Base-by-base conservation (phyloP, 2,329 filamentous ascomycete species). In the Herpomyces periplanetae region DNA sequence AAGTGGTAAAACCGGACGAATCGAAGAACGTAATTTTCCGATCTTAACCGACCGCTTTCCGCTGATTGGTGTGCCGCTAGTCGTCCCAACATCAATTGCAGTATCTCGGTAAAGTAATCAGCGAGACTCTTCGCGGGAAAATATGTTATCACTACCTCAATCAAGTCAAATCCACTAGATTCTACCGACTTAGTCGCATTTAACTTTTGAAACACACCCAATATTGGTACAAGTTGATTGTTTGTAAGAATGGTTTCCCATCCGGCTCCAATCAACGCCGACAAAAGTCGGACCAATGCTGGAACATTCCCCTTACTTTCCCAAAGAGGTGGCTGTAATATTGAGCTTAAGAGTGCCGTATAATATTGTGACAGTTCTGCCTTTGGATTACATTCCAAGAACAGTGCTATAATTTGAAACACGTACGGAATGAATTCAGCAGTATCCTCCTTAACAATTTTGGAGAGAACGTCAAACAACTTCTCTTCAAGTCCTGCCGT, bases 1-100 rank as follows among this genome's bases (percentile, higher is more conserved):
- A 88, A 58, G 38, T 96, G 75, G 37, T 84, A 96, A 45, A 96
- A 84, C 13, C 71, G 62, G 20, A 73, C 64, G 35, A 96, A 88
- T 20, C 71, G 62, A 21, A 68, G 44, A 30, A 71, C 64, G 38
- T 85, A 64, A 17, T 57, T 63, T 30, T 91, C 75, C 0, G 73
- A 60, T 41, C 51, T 80, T 40, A 41, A 68, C 41, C 46, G 61
- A n/a, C n/a, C n/a, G n/a, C n/a, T n/a, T n/a, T n/a, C n/a, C n/a
- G n/a, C n/a, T n/a, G n/a, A n/a, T n/a, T n/a, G n/a, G n/a, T n/a
- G n/a, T n/a, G n/a, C n/a, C 44, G 44, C 47, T 23, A 66, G 41
- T 14, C 59, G 48, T 8, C 57, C 64, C 34, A 88, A 62, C 31
- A 91, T 51, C 15, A 91, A 51, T 23, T 59, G 57, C 22, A 91